Base-by-base conservation (phyloP, 306 rosid genomes). In the Vigna angularis region DNA sequence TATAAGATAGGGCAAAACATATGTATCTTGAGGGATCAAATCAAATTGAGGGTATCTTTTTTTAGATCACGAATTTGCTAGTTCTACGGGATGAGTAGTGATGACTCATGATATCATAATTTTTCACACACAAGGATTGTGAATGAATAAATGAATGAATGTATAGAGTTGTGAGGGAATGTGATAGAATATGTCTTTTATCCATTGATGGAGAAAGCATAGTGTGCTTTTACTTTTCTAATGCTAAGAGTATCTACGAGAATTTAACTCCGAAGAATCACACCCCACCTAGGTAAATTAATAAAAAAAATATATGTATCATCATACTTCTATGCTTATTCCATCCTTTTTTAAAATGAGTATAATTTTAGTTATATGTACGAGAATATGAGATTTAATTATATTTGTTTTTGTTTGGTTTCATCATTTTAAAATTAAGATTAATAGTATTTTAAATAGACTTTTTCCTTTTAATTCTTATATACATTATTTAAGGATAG, bases 171-270 rank as follows among this genome's bases (percentile, higher is more conserved):
- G 30, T 17, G 20, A 34, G 26, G 42, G 81, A 10, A 72, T 68
- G 74, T 76, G 73, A 82, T 51, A 50, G 70, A 59, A 24, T 52
- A 75, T 82, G 90, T 92, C 86, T 72, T 85, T 85, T 87, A 84
- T 79, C 87, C 83, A 76, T 67, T 77, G 83, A 85, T 74, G 75
- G 84, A 76, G 75, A 85, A 85, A 85, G 84, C 89, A 82, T 68
- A 83, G 70, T 86, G 50, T 84, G 82, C 88, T 83, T 73, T 85
- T 86, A 87, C 90, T 87, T 85, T 87, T 82, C 34, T 70, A 58
- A 73, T 82, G 89, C 80, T 74, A 72, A 79, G 79, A 24, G 77
- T 76, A 79, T 83, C 82, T 56, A 76, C 13, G 88, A 67, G 72
- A 74, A 81, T 44, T 66, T 0, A 5, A 79, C 76, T 63, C 28